These are phyloP conservation scores for Tympanopsis confertula DNA, from an alignment of 2,329 filamentous ascomycete genomes.

Conservation along the genomic window DNA sequence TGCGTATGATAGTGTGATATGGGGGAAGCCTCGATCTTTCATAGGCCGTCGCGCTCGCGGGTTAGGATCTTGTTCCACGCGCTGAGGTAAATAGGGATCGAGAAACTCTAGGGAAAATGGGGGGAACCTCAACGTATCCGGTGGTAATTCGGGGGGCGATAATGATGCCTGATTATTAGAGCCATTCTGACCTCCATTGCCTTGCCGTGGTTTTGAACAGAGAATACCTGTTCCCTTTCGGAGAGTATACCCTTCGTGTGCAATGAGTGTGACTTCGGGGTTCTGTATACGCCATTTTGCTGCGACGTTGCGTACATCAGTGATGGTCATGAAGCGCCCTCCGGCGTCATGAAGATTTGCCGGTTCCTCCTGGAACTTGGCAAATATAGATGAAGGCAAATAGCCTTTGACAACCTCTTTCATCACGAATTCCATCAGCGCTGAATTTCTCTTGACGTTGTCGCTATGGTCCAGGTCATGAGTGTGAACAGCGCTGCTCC, in stretches of 20 bases:
- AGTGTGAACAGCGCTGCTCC: constrained; percentile 23
- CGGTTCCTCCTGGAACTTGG: constrained; percentile 30
- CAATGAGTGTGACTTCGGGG: constrained; percentile 24
- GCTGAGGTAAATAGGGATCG: constrained; percentile 34
- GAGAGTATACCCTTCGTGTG: constrained; percentile 30
- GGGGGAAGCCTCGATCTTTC: constrained; percentile 25
- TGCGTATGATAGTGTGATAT: constrained; percentile 52
- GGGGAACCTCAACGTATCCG: constrained; percentile 30
- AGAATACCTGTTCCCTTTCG: constrained; percentile 28
- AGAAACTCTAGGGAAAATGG: constrained; percentile 29
- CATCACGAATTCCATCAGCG: constrained; percentile 30
- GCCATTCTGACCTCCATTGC: background rate
- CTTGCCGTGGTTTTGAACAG: no score
- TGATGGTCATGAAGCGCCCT: constrained; percentile 29
- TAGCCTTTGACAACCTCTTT: constrained; percentile 31
- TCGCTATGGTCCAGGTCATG: constrained; percentile 34
- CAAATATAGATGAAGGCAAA: constrained; percentile 32
- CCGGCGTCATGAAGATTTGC: constrained; percentile 28
- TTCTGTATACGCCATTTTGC: constrained; percentile 32
- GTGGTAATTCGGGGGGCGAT: constrained; percentile 10
- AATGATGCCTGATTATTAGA: background rate
- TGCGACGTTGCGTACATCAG: constrained; percentile 32
- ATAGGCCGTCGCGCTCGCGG: no score
- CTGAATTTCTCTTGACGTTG: constrained; percentile 31
- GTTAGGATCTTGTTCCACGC: constrained; percentile 4